These are phyloP conservation scores for Nannizziopsis arthrosporioides DNA, from an alignment of 2,329 filamentous ascomycete species.

Conservation along the genomic window DNA sequence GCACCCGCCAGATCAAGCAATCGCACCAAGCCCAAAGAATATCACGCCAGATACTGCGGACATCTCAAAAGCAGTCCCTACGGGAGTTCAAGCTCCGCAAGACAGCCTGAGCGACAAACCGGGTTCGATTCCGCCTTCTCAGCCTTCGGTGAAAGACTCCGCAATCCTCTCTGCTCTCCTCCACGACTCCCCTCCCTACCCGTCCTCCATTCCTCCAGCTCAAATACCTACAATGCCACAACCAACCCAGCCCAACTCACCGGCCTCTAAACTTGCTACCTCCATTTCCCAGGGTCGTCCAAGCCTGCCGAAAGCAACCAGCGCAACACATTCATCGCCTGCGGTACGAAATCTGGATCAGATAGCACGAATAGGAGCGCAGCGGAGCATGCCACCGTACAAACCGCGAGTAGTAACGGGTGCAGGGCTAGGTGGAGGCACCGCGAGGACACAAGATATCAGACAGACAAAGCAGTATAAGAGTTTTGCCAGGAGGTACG, in stretches of 20 bases:
- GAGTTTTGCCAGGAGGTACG: constrained; percentile 27
- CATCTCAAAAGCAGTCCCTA: too few relatives aligned
- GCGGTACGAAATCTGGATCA: constrained; percentile 3
- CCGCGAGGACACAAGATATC: constrained; percentile 21
- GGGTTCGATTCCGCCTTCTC: background rate
- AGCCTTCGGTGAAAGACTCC: background rate
- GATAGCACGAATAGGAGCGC: constrained; percentile 6
- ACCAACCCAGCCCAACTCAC: background rate
- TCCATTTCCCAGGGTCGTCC: constrained; percentile 5
- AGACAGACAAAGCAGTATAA: constrained; percentile 34
- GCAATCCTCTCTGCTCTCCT: constrained; percentile 5
- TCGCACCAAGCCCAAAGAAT: background rate
- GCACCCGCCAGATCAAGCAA: background rate
- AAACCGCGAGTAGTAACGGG: background rate
- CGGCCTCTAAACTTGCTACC: constrained; percentile 7
- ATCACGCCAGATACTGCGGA: background rate
- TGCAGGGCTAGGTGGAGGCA: too few relatives aligned
- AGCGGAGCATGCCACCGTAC: background rate
- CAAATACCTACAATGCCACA: background rate
- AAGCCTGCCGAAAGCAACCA: constrained; percentile 3
- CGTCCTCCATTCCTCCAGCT: background rate
- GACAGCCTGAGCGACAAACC: background rate
- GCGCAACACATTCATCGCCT: constrained; percentile 1
- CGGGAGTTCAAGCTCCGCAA: background rate
- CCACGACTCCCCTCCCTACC: background rate